These are phyloP conservation scores for Chaetomium fimeti DNA, from an alignment of 495 filamentous ascomycete genomes.

Conservation along the genomic window DNA sequence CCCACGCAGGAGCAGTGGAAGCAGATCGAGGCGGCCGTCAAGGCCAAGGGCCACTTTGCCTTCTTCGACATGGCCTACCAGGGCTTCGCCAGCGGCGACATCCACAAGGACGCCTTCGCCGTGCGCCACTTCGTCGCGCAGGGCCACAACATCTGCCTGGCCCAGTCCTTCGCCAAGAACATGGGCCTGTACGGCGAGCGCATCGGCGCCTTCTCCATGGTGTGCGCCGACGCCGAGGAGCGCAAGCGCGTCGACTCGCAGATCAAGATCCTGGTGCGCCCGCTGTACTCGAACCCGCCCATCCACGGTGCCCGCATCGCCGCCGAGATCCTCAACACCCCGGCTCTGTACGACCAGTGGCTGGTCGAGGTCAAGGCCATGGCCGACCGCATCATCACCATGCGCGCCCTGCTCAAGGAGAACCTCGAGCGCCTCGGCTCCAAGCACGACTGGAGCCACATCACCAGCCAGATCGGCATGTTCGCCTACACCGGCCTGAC, in stretches of 20 bases:
- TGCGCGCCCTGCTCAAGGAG: conserved; percentile 88
- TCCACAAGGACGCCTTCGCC: conserved; percentile 87
- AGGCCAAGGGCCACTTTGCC: conserved; percentile 83
- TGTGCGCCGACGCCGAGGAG: conserved; percentile 80
- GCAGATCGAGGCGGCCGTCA: conserved; percentile 84
- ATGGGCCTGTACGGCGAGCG: conserved; percentile 99
- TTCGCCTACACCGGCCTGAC: conserved; percentile 96
- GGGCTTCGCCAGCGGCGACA: conserved; percentile 92
- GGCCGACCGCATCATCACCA: conserved; percentile 98
- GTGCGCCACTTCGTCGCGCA: conserved; percentile 87
- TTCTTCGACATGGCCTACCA: conserved; percentile 99
- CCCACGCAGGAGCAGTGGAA: conserved; percentile 91
- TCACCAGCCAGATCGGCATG: conserved; percentile 98
- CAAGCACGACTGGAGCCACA: conserved; percentile 97
- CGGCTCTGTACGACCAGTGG: conserved; percentile 88
- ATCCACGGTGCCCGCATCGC: conserved; percentile 95
- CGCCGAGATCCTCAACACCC: conserved; percentile 85
- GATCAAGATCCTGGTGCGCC: conserved; percentile 96
- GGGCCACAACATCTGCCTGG: conserved; percentile 83
- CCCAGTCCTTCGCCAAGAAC: conserved; percentile 99
- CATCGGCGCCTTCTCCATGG: conserved; percentile 92
- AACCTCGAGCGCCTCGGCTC: conserved; percentile 92
- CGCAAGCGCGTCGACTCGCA: conserved; percentile 96
- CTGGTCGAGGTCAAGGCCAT: conserved; percentile 95
- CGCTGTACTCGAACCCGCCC: conserved; percentile 97